These are phyloP conservation scores for Phlebiopsis flavidoalba DNA, from an alignment of 768 basidiomycete species.

Conservation along the genomic window DNA sequence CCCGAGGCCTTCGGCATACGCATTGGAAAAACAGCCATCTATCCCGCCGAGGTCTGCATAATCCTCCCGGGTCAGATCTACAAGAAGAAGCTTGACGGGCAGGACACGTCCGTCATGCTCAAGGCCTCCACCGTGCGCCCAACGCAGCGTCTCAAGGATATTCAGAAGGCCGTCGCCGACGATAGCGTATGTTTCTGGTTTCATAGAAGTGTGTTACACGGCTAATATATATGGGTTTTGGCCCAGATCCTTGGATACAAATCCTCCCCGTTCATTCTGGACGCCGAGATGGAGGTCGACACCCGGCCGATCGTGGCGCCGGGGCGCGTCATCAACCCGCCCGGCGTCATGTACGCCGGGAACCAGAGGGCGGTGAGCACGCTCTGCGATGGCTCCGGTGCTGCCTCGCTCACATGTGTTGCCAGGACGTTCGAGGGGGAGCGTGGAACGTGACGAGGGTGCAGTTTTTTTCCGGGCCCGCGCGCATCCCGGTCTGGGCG, in stretches of 20 bases:
- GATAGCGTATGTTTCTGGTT: background rate
- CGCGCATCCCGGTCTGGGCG: conserved; percentile 27
- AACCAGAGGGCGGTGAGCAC: background rate
- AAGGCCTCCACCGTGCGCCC: background rate
- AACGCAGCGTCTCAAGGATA: background rate
- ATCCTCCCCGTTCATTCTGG: background rate
- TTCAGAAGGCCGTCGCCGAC: conserved; percentile 1
- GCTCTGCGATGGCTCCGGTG: background rate
- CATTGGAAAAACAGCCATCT: conserved; percentile 1
- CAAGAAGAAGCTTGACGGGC: conserved; percentile 6
- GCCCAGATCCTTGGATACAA: background rate
- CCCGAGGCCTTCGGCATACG: conserved; percentile 12
- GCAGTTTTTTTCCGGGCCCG: conserved; percentile 25
- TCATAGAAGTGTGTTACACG: background rate
- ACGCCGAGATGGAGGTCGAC: conserved; percentile 2
- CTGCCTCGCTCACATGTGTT: background rate
- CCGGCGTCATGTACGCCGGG: background rate
- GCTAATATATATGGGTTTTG: too few species aligned
- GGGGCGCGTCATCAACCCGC: background rate
- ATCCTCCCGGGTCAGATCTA: conserved; percentile 10
- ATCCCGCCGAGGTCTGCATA: conserved; percentile 11
- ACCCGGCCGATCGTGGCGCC: background rate
- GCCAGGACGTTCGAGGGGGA: conserved; percentile 17
- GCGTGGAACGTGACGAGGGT: conserved; percentile 34
- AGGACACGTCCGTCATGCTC: conserved; percentile 1